Base-by-base conservation (phyloP, 208 protist species). In the Kentomonas sorsogonicus region DNA sequence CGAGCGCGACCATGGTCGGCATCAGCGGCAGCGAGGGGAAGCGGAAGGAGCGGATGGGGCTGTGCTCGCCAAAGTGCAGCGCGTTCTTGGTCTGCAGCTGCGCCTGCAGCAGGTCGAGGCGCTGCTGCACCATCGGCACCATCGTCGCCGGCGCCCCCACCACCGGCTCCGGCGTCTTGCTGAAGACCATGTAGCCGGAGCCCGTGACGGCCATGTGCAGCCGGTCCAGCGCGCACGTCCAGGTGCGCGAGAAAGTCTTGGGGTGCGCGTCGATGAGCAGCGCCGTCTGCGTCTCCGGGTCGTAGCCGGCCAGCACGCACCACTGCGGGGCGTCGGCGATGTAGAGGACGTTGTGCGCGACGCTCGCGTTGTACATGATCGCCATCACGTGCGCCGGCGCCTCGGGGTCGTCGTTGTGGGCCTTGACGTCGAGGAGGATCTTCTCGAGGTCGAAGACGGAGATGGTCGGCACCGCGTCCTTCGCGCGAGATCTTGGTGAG, bases 151-250 rank as follows among this genome's bases (percentile, higher is more conserved):
- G 79, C 7, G 86, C 81, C 1, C 86, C 86, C 36, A 93, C 71
- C 40, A 55, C 58, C 33, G 54, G 47, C 40, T 53, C 51, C 15
- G 48, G 46, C 29, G 40, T 36, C 44, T 85, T 83, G n/a, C 79
- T 87, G 63, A 92, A 87, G 25, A 95, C 74, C 41, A 95, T 75
- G 56, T 93, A 95, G 15, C 88, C 88, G 53, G 77, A 80, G 22
- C 78, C 84, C 16, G 85, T 95, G 60, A 95, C 90, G 41, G 84
- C 81, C 70, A 83, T 88, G 73, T 95, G 88, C 51, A 95, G 69
- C 26, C 88, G 79, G 36, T 95, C 84, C 36, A 95, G 71, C 31
- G 85, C 62, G 57, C 82, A 91, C 22, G 72, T 85, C 85, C 88
- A 95, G 41, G 73, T 85, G 27, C 76, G 76, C 18, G 81, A 83